A percentile compares a stretch with the other conserved stretches of the same genome.
Conservation (phyloP, 2,329 filamentous ascomycete genomes). For the Arthrinium phaeospermum region DNA sequence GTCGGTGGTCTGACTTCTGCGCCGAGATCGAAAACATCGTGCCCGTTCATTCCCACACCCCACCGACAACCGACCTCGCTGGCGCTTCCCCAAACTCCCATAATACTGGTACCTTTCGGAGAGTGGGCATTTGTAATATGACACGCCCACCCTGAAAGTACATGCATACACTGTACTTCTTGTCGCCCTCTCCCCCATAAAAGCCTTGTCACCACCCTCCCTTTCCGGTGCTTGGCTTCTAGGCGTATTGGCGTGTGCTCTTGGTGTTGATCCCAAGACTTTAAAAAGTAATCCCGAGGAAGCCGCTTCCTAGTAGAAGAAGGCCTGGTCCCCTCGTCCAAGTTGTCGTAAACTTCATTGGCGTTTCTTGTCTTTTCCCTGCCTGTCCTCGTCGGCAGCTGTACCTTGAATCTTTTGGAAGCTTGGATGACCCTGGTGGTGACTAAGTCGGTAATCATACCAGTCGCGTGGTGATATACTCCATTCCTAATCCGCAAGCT, state of each 20-base stretch:
- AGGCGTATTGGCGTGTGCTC: conserved; percentile 7
- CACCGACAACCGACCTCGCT: conserved; percentile 8
- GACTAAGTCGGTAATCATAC: conserved; percentile 4
- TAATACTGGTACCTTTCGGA: conserved; percentile 1
- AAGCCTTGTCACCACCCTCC: background rate
- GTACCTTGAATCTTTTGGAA: background rate
- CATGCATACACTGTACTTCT: background rate
- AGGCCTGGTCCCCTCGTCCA: conserved; percentile 53
- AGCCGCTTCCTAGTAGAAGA: conserved; percentile 64
- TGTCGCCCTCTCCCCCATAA: background rate
- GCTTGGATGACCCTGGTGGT: conserved; percentile 12
- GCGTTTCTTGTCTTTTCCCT: background rate
- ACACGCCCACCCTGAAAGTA: conserved; percentile 6
- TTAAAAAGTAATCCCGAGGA: conserved; percentile 1
- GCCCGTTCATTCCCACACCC: background rate
- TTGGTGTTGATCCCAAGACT: conserved; percentile 15
- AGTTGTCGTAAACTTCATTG: conserved; percentile 4
- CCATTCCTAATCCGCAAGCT: background rate
- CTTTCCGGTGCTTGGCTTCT: conserved; percentile 9
- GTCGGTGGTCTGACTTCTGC: conserved; percentile 7
- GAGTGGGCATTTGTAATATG: conserved; percentile 17
- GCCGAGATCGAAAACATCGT: background rate
- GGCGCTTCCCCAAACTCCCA: conserved; percentile 11
- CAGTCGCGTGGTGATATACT: background rate
- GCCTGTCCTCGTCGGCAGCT: background rate